Conservation (phyloP, 305 asterid species). For the Solanum hybrid region DNA sequence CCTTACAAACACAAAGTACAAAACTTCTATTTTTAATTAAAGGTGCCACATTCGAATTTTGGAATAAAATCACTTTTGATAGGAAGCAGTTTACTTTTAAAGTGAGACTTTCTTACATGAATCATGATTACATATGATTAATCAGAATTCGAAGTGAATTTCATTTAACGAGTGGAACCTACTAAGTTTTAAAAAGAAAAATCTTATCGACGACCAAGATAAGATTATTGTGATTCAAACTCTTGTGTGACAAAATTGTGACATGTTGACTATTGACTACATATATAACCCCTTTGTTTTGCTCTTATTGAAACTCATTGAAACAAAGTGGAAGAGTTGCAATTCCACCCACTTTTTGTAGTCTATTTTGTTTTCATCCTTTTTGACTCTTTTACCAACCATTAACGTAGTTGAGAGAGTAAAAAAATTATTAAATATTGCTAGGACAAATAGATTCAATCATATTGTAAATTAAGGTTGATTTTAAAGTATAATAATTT, state of each 20-base stretch:
- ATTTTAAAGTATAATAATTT: neutral
- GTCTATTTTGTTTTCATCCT: neutral
- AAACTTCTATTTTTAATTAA: neutral
- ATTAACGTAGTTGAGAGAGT: neutral
- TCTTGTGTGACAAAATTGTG: neutral
- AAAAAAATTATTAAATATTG: neutral
- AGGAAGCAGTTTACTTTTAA: neutral
- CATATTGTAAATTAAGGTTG: neutral
- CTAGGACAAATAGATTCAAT: neutral
- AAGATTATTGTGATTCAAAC: neutral
- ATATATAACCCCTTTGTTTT: neutral
- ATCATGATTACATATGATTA: neutral
- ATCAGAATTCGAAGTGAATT: neutral
- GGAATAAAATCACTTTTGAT: neutral
- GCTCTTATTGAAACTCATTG: neutral
- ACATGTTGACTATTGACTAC: neutral
- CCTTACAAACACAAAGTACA: neutral
- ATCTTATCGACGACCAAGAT: neutral
- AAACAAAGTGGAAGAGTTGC: neutral
- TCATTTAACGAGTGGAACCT: neutral
- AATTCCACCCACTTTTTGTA: neutral
- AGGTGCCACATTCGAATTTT: no score
- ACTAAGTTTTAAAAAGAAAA: no score
- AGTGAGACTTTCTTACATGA: neutral
- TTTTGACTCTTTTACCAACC: neutral